Evolutionary conservation across 108 stramenopile species (phyloP), one percentile per base, ranked within the genome.

Genomic region (Heterococcus sp.): DNA sequence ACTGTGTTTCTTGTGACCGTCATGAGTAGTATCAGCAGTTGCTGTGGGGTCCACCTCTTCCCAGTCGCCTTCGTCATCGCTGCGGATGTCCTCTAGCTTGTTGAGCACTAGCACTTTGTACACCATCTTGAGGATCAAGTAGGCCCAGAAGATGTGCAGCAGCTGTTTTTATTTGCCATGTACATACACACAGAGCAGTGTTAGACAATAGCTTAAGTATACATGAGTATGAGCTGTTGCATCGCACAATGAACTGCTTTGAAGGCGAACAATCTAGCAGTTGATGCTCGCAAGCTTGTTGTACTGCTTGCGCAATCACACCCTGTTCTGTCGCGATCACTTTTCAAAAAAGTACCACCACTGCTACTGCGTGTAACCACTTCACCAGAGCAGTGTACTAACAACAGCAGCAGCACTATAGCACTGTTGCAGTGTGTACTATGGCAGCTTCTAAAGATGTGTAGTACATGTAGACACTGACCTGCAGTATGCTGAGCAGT

Each of bases 141-240:
- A 3, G 2, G 21, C 3, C 71, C 71, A 72, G 71, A 32, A 72
- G 5, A 72, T 27, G 40, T 72, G 71, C 40, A 72, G 71, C 40
- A 58, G 46, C 46, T 58, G 46, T 21, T 14, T 21, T 58, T 58
- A 21, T 58, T 58, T 58, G 46, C 21, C 46, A 58, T 58, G 46
- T 14, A 21, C 46, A 58, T 58, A 14, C 46, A 58, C 21, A 58
- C 46, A 58, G 46, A 14, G 46, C 14, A 58, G 46, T 58, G 46
- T 58, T 58, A 14, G 14, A 58, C 14, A 8, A 58, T 14, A 58
- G 46, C 46, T 58, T 8, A 21, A 58, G 46, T 58, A 21, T 21
- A 8, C 46, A 58, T 58, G 46, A 8, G 46, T n/a, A 58, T 58
- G 46, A 72, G 40, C 14, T 38, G 71, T 37, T 72, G 39, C 3